Evolutionary conservation across 305 asterid species (phyloP), one percentile per base, ranked within the genome.

Genomic region (Fraxinus xanthoxyloides): DNA sequence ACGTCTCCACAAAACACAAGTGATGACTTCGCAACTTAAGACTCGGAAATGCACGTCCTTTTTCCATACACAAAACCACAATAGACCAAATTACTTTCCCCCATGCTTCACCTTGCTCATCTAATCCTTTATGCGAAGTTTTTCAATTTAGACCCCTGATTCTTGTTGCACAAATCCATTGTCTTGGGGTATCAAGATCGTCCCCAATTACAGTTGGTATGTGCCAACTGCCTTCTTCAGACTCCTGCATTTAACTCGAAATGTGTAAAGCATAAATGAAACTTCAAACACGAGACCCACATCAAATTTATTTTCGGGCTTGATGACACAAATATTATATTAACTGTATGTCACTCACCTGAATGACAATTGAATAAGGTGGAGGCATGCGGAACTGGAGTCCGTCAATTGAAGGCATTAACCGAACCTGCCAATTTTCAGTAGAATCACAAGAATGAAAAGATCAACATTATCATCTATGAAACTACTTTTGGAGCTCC

Each of bases 201-300:
- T 96, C 98, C 81, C 97, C 98, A 0, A 48, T 90, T 21, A 90
- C 89, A 0, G 97, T 91, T 35, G 99, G 98, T 79, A 94, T 73
- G 54, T 94, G 98, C 98, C 98, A 96, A 82, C 88, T 84, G 61
- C 97, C 99, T 77, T 84, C 85, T 85, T 90, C 95, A 3, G 99
- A 94, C 82, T 96, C 98, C 99, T 94, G 92, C 78, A 82, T 85
- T 84, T 69, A 30, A 65, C 77, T 35, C 69, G 34, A 75, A 75
- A 75, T 35, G 70, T 72, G 56, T 1, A 76, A 75, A 67, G 59
- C 76, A 79, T 80, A 9, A 32, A 70, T 32, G 79, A 82, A 65
- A 76, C 24, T 30, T 31, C 40, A 17, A 78, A 69, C 15, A 19
- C 38, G 40, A 81, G 67, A 26, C 15, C n/a, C n/a, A 2, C 35